Conservation (phyloP, 331 rosid species). For the Pyracantha coccinea region DNA sequence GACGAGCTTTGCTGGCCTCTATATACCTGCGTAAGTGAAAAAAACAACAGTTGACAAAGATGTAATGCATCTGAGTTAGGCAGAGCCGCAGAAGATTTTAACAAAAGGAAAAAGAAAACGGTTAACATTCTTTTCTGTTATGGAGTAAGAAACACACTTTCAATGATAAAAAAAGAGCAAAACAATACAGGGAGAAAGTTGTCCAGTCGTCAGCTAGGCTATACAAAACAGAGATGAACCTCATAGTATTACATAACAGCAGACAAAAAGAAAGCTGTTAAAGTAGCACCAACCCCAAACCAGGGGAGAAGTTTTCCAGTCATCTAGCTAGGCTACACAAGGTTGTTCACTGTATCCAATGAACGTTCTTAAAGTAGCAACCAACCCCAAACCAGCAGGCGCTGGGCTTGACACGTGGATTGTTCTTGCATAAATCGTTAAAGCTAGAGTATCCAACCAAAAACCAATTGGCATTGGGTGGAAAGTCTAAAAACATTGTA, state of each 20-base stretch:
- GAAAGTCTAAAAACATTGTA: background rate
- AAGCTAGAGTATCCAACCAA: background rate
- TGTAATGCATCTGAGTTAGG: background rate
- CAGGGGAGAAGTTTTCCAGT: too few relatives aligned
- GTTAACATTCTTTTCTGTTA: background rate
- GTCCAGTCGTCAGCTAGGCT: background rate
- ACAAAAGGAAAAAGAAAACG: background rate
- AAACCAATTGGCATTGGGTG: background rate
- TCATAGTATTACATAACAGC: background rate
- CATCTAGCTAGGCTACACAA: background rate
- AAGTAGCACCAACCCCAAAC: too few relatives aligned
- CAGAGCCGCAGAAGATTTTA: background rate
- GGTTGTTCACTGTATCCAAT: background rate
- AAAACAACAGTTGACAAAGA: background rate
- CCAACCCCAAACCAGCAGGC: background rate
- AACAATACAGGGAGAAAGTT: background rate
- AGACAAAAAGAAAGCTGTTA: background rate
- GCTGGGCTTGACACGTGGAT: background rate
- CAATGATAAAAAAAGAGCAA: background rate
- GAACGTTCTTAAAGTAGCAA: background rate
- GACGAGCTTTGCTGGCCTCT: slow-evolving; percentile 88
- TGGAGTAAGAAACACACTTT: background rate
- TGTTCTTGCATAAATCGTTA: background rate
- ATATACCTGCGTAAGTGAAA: slow-evolving; percentile 54
- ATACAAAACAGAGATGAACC: background rate